A percentile compares a stretch with the other conserved stretches of the same genome.
These are phyloP conservation scores for Nakazawaea peltata DNA, from an alignment of 805 yeast species.

Conservation along the genomic window DNA sequence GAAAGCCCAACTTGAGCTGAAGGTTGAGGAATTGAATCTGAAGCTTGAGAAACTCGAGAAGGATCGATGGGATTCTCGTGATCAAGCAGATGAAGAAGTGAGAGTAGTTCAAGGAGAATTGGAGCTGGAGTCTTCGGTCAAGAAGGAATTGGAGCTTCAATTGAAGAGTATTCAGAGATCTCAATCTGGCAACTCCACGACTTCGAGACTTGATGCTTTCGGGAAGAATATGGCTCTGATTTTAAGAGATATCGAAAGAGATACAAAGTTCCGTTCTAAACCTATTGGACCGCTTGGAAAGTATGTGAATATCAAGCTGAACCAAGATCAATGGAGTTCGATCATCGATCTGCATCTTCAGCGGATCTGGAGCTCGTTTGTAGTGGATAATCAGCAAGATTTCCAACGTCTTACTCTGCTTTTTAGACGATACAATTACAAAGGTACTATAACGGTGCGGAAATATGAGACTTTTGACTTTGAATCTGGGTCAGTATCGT, in stretches of 20 bases:
- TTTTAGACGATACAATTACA: conserved; percentile 21
- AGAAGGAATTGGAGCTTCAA: neutral
- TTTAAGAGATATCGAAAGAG: conserved; percentile 30
- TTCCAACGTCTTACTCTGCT: conserved; percentile 31
- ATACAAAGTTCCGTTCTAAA: conserved; percentile 29
- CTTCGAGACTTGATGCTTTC: conserved; percentile 39
- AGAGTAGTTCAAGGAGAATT: neutral
- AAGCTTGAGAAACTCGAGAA: neutral
- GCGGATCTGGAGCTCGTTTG: conserved; percentile 47
- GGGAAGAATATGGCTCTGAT: conserved; percentile 36
- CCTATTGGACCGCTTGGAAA: conserved; percentile 84
- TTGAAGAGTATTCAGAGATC: no score
- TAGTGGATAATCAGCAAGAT: conserved; percentile 62
- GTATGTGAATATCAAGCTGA: conserved; percentile 45
- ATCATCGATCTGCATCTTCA: conserved; percentile 47
- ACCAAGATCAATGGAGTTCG: conserved; percentile 47
- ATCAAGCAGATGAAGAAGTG: neutral
- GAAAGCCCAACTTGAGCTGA: neutral
- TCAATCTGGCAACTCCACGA: conserved; percentile 20
- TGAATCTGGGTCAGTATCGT: conserved; percentile 9
- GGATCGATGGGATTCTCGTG: neutral
- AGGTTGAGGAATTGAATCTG: neutral
- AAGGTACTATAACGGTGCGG: conserved; percentile 39
- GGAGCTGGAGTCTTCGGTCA: neutral
- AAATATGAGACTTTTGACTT: conserved; percentile 52